Conservation (phyloP, 2,329 filamentous ascomycete species). For the Cryphonectria japonica region DNA sequence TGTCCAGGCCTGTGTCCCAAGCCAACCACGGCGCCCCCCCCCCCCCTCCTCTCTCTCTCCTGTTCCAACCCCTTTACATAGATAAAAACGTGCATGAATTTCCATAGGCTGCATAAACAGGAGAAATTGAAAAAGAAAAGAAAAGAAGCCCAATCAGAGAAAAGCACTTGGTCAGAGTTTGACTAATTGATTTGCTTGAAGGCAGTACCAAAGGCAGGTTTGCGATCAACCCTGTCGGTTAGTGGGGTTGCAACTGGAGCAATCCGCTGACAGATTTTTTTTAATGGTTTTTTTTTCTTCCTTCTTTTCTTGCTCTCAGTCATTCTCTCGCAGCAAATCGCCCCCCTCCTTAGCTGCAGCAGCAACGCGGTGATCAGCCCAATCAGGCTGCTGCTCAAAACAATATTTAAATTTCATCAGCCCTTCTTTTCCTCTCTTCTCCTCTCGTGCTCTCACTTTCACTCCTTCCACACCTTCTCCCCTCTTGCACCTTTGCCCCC, state of each 20-base stretch:
- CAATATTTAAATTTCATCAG: conserved; percentile 18
- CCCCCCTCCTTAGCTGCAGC: conserved; percentile 10
- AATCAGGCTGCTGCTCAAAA: conserved; percentile 5
- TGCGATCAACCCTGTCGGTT: background rate
- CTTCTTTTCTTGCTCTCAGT: background rate
- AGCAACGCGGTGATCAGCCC: conserved; percentile 5
- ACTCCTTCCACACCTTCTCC: background rate
- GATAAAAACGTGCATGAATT: background rate
- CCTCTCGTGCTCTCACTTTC: background rate
- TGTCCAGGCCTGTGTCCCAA: background rate
- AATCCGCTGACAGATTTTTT: conserved; percentile 24
- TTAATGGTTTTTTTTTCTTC: conserved; percentile 3
- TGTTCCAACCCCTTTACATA: conserved; percentile 3
- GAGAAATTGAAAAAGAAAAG: background rate
- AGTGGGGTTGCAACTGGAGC: conserved; percentile 2
- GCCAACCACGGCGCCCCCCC: too few species aligned
- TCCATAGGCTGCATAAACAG: conserved; percentile 13
- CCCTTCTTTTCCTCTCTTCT: background rate
- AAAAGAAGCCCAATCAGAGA: background rate
- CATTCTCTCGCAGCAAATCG: background rate
- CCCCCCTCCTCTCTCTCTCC: too few species aligned
- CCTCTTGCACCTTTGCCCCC: background rate
- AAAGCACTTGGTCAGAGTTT: background rate
- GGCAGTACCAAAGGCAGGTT: background rate
- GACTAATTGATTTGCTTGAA: background rate